Evolutionary conservation across 345 rosid genomes (phyloP).

Genomic region (Microthlaspi erraticum): DNA sequence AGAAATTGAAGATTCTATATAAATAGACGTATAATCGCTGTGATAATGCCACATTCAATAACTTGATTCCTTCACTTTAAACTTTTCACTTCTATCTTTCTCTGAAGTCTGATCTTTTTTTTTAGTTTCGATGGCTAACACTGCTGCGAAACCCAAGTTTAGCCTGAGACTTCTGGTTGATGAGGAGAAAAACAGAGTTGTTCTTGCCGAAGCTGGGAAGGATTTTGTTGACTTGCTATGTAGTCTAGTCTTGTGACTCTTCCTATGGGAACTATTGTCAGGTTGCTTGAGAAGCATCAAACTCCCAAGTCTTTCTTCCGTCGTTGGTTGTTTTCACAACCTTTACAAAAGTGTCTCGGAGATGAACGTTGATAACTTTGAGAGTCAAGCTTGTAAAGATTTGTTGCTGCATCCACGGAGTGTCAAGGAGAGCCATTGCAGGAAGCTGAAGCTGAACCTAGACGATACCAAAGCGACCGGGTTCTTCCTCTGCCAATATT

Average conservation of each 20-base stretch:
- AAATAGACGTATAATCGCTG: neutral
- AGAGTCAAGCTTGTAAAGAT: constrained; percentile 16
- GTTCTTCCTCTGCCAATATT: constrained; percentile 23
- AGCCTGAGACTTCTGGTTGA: constrained; percentile 38
- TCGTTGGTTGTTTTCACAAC: constrained; percentile 37
- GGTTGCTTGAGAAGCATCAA: constrained; percentile 34
- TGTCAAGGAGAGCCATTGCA: constrained; percentile 5
- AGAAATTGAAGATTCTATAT: neutral
- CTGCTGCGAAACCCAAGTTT: constrained; percentile 1
- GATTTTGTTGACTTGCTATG: constrained; percentile 44
- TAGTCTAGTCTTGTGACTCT: constrained; percentile 36
- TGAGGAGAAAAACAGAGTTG: constrained; percentile 33
- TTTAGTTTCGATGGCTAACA: neutral
- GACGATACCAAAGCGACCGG: constrained; percentile 19
- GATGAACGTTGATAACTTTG: constrained; percentile 12
- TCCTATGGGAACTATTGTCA: constrained; percentile 37
- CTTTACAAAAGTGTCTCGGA: constrained; percentile 35
- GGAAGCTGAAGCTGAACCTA: constrained; percentile 11
- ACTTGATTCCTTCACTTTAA: neutral
- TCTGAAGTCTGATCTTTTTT: too few species aligned
- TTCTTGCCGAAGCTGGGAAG: constrained; percentile 44
- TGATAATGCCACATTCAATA: too few species aligned
- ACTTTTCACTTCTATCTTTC: neutral
- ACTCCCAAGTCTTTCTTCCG: neutral
- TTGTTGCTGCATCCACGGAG: constrained; percentile 32